A percentile compares a stretch with the other conserved stretches of the same genome.
Conservation (phyloP, 129 eudicot species). For the Solidago caesia region DNA sequence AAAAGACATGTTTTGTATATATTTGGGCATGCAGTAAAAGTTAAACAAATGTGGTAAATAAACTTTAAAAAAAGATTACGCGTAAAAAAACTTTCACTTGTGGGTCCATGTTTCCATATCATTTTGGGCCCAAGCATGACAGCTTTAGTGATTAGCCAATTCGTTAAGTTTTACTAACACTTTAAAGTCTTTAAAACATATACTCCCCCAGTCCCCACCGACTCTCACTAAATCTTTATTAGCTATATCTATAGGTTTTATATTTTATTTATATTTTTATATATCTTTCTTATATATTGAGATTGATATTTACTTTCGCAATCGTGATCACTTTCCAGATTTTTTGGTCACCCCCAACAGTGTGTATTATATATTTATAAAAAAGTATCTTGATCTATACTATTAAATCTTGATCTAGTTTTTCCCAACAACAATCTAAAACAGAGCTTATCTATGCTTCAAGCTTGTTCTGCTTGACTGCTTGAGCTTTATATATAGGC, state of each 20-base stretch:
- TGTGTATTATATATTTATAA: not conserved
- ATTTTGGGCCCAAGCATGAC: not conserved
- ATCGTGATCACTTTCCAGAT: slow-evolving; percentile 34
- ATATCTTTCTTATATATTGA: not conserved
- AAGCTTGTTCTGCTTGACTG: not conserved
- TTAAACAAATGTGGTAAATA: not conserved
- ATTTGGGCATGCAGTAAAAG: not conserved
- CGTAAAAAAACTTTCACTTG: not conserved
- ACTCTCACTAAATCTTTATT: not conserved
- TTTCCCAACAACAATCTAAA: not conserved
- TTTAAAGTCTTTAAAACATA: not conserved
- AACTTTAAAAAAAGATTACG: not conserved
- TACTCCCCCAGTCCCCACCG: slow-evolving; percentile 1
- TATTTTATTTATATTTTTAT: not conserved
- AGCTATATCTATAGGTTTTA: not conserved
- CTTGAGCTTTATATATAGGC: not conserved
- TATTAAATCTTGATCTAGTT: slow-evolving; percentile 10
- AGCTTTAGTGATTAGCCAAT: not conserved
- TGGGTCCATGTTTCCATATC: not conserved
- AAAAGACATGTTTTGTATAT: too few relatives aligned
- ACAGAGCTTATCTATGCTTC: not conserved
- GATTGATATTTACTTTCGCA: slow-evolving; percentile 16
- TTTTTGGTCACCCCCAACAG: slow-evolving; percentile 25
- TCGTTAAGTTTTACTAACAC: not conserved
- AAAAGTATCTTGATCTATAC: too few relatives aligned